These are phyloP conservation scores for Arabis alpina DNA, from an alignment of 345 rosid species.

Conservation along the genomic window DNA sequence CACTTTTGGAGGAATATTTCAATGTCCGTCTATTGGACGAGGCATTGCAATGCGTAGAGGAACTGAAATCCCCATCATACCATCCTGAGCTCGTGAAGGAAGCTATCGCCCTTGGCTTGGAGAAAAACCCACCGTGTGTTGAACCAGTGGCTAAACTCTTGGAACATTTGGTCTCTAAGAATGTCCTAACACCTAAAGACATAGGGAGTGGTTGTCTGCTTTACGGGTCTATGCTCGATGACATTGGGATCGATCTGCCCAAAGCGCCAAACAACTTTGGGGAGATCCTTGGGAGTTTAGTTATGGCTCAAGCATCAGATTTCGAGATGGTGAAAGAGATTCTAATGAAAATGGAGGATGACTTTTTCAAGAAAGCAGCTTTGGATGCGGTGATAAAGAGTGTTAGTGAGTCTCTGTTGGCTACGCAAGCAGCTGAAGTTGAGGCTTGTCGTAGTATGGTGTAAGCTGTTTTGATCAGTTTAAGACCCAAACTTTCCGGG, in stretches of 20 bases:
- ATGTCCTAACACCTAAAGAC: constrained; percentile 55
- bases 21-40: constrained; percentile 58
- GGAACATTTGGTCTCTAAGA: constrained; percentile 53
- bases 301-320: constrained; percentile 55
- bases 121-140: constrained; percentile 66
- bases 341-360: constrained; percentile 71
- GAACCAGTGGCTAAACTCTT: constrained; percentile 58
- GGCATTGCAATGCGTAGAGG: constrained; percentile 76
- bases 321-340: constrained; percentile 63
- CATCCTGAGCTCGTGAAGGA: constrained; percentile 83
- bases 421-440: constrained; percentile 56
- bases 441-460: constrained; percentile 62
- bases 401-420: constrained; percentile 50
- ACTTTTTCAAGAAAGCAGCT: constrained; percentile 56
- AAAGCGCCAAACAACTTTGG: constrained; percentile 82
- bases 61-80: constrained; percentile 64
- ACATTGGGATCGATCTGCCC: constrained; percentile 83
- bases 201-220: constrained; percentile 67
- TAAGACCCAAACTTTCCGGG: neutral
- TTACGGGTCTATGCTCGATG: constrained; percentile 74
- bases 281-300: constrained; percentile 67
- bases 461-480: constrained; percentile 26
- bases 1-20: constrained; percentile 80
- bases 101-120: constrained; percentile 73
- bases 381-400: constrained; percentile 56